These are phyloP conservation scores for Quercus ilex DNA, from an alignment of 306 rosid species.

Conservation along the genomic window DNA sequence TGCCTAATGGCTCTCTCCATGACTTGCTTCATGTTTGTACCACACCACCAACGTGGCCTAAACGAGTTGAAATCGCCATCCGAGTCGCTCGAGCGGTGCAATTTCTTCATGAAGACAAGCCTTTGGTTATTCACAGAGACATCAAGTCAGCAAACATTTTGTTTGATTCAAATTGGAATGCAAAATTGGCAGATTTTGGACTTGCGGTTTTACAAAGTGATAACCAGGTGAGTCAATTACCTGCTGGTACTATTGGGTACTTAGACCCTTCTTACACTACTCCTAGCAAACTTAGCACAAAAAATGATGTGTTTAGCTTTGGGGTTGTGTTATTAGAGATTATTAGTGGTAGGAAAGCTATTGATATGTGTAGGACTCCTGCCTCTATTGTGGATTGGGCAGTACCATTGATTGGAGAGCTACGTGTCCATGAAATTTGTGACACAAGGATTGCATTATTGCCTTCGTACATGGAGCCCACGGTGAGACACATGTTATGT, in stretches of 20 bases:
- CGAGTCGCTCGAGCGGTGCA: constrained; percentile 40
- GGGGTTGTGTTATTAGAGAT: constrained; percentile 62
- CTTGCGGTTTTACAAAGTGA: constrained; percentile 33
- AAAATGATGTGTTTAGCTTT: constrained; percentile 50
- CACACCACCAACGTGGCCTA: constrained; percentile 34
- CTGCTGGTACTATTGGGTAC: constrained; percentile 63
- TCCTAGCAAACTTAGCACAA: constrained; percentile 44
- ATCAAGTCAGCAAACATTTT: constrained; percentile 50
- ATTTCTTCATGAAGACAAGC: constrained; percentile 43
- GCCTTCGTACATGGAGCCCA: not conserved
- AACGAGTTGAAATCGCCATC: constrained; percentile 38
- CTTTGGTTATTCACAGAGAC: constrained; percentile 55
- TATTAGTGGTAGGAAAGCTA: constrained; percentile 40
- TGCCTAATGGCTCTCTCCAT: constrained; percentile 59
- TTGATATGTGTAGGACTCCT: constrained; percentile 33
- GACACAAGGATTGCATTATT: constrained; percentile 27
- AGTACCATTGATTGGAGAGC: constrained; percentile 22
- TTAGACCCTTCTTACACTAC: constrained; percentile 52
- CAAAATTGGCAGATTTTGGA: constrained; percentile 64
- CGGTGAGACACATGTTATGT: constrained; percentile 1
- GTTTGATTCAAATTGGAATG: constrained; percentile 44
- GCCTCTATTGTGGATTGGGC: constrained; percentile 51
- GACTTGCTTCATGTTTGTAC: constrained; percentile 31
- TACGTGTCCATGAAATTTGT: not conserved
- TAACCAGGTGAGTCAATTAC: constrained; percentile 10